Evolutionary conservation across 148 eudicot genomes (phyloP).

Genomic region (Vaccinium macrocarpon): DNA sequence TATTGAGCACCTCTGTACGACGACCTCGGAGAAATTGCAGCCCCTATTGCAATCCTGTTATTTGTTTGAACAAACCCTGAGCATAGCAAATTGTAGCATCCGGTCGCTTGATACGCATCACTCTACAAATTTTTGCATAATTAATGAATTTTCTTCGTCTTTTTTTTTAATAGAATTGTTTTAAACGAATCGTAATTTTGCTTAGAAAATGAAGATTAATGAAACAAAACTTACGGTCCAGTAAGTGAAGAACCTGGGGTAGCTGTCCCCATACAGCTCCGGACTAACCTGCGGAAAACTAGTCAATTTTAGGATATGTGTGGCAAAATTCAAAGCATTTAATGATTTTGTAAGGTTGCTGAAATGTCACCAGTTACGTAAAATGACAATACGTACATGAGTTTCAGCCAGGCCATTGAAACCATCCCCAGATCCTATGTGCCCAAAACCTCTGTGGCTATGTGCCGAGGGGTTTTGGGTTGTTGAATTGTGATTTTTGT

Average conservation of each 20-base stretch:
- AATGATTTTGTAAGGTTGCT: background rate
- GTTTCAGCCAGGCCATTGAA: background rate
- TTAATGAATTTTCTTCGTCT: background rate
- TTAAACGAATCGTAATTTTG: too few relatives aligned
- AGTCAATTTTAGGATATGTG: conserved; percentile 15
- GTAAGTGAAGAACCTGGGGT: conserved; percentile 95
- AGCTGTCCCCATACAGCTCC: conserved; percentile 90
- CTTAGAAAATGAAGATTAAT: too few relatives aligned
- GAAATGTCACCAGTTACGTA: background rate
- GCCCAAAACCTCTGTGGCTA: too few relatives aligned
- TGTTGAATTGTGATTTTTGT: too few relatives aligned
- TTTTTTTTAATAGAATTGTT: background rate
- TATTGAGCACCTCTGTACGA: conserved; percentile 70
- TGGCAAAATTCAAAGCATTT: conserved; percentile 7
- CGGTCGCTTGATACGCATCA: conserved; percentile 37
- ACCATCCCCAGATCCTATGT: too few relatives aligned
- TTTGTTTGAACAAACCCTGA: conserved; percentile 39
- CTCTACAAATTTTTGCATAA: conserved; percentile 8
- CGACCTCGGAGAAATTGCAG: conserved; percentile 82
- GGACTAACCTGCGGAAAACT: conserved; percentile 72
- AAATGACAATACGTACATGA: background rate
- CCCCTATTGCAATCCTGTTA: conserved; percentile 30
- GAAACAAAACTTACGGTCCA: conserved; percentile 67
- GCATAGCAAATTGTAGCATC: conserved; percentile 40
- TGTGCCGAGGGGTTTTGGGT: too few relatives aligned